These are phyloP conservation scores for Dentipellis sp. DNA, from an alignment of 768 basidiomycete species.

Conservation along the genomic window DNA sequence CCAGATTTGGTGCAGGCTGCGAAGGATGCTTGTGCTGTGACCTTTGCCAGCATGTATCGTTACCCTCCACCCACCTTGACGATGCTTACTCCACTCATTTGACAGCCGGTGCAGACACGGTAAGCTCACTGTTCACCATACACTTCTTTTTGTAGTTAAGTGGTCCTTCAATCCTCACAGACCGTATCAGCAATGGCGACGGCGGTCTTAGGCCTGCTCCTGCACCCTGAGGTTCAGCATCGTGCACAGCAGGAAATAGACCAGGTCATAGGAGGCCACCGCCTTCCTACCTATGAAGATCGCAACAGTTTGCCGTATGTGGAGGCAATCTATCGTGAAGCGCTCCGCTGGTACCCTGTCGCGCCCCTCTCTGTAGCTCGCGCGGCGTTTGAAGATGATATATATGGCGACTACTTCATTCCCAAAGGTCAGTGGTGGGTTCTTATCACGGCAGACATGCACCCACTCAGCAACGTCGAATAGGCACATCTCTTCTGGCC, in stretches of 20 bases:
- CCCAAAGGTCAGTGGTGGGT: too few species aligned
- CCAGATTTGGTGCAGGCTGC: not conserved
- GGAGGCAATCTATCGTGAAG: too few species aligned
- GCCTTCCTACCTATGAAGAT: too few species aligned
- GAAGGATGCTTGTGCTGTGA: too few species aligned
- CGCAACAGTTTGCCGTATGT: constrained; percentile 3
- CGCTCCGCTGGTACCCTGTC: too few species aligned
- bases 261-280: not conserved
- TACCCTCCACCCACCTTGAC: not conserved
- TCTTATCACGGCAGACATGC: too few species aligned
- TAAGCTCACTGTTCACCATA: not conserved
- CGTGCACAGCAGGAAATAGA: constrained; percentile 8
- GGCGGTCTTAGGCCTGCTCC: not conserved
- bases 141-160: not conserved
- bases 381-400: too few species aligned
- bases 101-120: not conserved
- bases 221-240: constrained; percentile 6
- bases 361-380: too few species aligned
- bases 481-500: too few species aligned
- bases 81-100: not conserved
- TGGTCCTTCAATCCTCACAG: not conserved
- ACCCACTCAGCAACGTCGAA: too few species aligned
- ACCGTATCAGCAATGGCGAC: not conserved
- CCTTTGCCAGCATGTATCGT: not conserved
- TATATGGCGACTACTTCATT: too few species aligned